Conservation (phyloP, 345 rosid species). For the Melaleuca quinquenervia region DNA sequence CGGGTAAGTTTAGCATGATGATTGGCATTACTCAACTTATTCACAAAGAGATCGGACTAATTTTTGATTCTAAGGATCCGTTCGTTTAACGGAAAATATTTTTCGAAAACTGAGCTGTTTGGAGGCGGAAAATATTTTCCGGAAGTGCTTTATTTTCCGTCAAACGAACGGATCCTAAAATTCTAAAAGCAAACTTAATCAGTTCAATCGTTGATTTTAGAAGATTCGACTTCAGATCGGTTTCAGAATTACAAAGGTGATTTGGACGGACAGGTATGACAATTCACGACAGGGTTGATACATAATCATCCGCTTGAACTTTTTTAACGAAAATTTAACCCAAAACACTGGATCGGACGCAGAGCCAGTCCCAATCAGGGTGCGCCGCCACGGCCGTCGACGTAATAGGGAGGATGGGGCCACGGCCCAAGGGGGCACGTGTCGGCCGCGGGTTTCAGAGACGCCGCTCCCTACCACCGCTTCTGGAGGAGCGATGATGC, state of each 20-base stretch:
- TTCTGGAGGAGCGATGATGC: background rate
- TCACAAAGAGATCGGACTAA: fast-evolving
- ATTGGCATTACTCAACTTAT: background rate
- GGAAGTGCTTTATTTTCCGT: too few relatives aligned
- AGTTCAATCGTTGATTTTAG: too few relatives aligned
- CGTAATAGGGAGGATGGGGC: background rate
- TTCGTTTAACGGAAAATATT: too few relatives aligned
- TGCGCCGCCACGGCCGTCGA: background rate
- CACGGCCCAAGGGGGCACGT: background rate
- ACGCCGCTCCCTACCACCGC: background rate
- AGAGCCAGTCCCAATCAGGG: background rate
- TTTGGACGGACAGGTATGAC: too few relatives aligned
- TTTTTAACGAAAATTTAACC: background rate
- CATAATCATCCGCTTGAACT: background rate
- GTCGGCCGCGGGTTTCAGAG: background rate
- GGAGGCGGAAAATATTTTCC: too few relatives aligned
- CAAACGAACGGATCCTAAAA: too few relatives aligned
- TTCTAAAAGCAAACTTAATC: too few relatives aligned
- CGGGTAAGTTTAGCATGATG: fast-evolving
- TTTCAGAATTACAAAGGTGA: too few relatives aligned
- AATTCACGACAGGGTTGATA: background rate
- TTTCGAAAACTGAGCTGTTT: too few relatives aligned
- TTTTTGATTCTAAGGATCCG: too few relatives aligned
- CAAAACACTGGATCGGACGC: background rate
- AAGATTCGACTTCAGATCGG: too few relatives aligned